A percentile compares a stretch with the other conserved stretches of the same genome.
These are phyloP conservation scores for Candida smagusa DNA, from an alignment of 1,139 yeast genomes.

Conservation along the genomic window DNA sequence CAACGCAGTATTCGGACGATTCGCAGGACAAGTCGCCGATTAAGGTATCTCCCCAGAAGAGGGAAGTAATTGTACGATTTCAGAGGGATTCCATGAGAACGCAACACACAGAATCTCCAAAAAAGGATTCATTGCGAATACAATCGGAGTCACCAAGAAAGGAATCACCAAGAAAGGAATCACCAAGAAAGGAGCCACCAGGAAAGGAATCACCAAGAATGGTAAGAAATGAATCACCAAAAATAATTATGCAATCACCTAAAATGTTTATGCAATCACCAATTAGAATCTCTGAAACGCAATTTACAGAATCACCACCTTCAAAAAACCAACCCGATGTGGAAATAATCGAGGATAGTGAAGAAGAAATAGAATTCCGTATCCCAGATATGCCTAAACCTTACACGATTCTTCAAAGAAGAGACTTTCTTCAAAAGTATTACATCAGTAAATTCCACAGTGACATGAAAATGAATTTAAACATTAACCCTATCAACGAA, in stretches of 20 bases:
- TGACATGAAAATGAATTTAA: constrained; percentile 23
- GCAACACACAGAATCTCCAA: neutral
- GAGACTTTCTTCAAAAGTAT: constrained; percentile 26
- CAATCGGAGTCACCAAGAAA: constrained; percentile 1
- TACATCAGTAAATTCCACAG: constrained; percentile 22
- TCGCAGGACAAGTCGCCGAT: constrained; percentile 4
- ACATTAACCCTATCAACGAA: constrained; percentile 17
- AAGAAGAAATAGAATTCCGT: constrained; percentile 9
- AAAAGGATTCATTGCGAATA: neutral
- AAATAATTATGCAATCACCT: no score
- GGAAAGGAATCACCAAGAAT: neutral
- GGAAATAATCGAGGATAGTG: constrained; percentile 4
- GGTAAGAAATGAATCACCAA: no score
- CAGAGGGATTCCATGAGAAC: no score
- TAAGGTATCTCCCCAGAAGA: constrained; percentile 1
- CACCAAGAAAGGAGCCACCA: constrained; percentile 1
- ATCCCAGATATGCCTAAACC: constrained; percentile 10
- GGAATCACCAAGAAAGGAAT: constrained; percentile 1
- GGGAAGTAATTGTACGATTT: neutral
- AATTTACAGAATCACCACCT: no score
- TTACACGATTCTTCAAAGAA: constrained; percentile 26
- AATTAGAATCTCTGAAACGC: neutral
- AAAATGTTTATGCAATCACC: neutral
- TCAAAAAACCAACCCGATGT: no score
- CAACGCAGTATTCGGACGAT: constrained; percentile 17